Base-by-base conservation (phyloP, 352 stramenopile species). In the Phytophthora idaei region DNA sequence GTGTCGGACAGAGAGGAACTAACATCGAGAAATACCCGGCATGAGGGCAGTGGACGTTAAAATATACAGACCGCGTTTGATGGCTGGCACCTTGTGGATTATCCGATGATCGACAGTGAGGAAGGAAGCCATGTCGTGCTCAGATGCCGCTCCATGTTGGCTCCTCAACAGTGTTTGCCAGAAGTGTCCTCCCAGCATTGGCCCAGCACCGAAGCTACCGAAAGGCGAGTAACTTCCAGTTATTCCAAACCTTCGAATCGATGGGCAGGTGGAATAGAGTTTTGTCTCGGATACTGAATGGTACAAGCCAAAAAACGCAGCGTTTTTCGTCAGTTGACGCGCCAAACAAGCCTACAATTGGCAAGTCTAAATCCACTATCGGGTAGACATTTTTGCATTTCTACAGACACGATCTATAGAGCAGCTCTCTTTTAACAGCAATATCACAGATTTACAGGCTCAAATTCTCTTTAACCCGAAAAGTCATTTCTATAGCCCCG, bases 21-120 rank as follows among this genome's bases (percentile, higher is more conserved):
- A 69, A 17, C 48, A 45, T 31, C 21, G 29, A 54, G 37, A 73
- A 49, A 66, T 48, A 67, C 61, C 47, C 39, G 54, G 39, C 47
- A 57, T 29, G 27, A 47, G 29, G 48, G 17, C 41, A 67, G 37
- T 74, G 42, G 65, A 74, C 68, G 60, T 69, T 46, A 54, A 39
- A 71, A 74, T 73, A 66, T 73, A 73, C 52, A 50, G 46, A 61
- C 46, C 51, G 64, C 59, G 65, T 73, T 73, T 68, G 51, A 64
- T 72, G 57, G 51, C 59, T 67, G 64, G 34, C 50, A 60, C 14
- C 11, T 36, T n/a, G 58, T 46, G 57, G 57, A 48, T 47, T 15
- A 31, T 32, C 4, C 9, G 14, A 42, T 17, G 36, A 42, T n/a
- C 36, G 36, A 42, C 0, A 21, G 21, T 21, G 21, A 21, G 21